Base-by-base conservation (phyloP, 805 yeast species). In the Candida gorgasii region DNA sequence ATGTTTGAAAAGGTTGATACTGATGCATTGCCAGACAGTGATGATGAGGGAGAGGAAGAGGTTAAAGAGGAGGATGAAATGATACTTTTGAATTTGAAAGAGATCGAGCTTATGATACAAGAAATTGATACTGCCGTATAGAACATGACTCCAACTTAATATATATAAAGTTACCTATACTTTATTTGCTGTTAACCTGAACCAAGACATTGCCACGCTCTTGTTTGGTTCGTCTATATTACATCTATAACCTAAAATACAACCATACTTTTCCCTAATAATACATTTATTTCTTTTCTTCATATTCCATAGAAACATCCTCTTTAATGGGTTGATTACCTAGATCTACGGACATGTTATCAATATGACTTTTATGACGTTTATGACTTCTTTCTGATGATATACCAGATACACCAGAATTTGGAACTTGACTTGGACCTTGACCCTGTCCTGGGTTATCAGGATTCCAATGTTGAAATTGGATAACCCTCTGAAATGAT, bases 401-500 rank as follows among this genome's bases (percentile, higher is more conserved):
- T 19, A 48, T 38, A 36, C 47, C 44, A 23, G 42, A 39, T 39
- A 31, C 31, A 3, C 35, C 39, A 22, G 42, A 17, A 11, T 49
- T 47, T 17, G 48, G 49, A 6, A n/a, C 27, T 8, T 3, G 23
- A 9, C 14, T 46, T 15, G 48, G 49, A 8, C 17, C 36, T 5
- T 9, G 31, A 13, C 20, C 43, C 47, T 17, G 23, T 8, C 52
- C 57, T 1, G 63, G 57, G 19, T 54, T 58, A 36, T 67, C 74
- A 0, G 79, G 80, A 44, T 72, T 72, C 81, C 82, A 78, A 54
- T 78, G 82, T 50, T 77, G 80, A 55, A 78, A 77, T 50, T 76
- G 82, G 23, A 76, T 73, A 7, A 75, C 63, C 45, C 75, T 78
- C 52, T 76, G 80, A 46, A 72, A 66, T 14, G 71, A 66, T 11